These are phyloP conservation scores for Lunularia cruciata DNA, from an alignment of 225 moss, liverwort and hornwort genomes.

Conservation along the genomic window DNA sequence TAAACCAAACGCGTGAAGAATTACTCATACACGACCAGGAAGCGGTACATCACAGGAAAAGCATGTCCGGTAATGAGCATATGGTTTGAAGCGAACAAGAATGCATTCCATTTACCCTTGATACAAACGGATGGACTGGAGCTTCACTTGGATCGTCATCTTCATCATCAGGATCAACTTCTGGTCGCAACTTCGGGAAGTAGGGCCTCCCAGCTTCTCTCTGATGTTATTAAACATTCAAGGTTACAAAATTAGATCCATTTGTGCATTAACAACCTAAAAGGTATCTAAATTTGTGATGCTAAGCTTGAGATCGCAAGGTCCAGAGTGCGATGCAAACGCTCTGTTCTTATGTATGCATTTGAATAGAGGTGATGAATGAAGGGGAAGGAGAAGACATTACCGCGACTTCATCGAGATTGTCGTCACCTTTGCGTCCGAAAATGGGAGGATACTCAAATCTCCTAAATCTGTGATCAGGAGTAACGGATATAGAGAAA, in stretches of 20 bases:
- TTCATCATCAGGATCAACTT: constrained; percentile 46
- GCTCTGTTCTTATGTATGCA: neutral
- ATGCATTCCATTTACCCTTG: too few species aligned
- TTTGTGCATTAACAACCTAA: too few species aligned
- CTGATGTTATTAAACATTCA: too few species aligned
- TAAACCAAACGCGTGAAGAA: neutral
- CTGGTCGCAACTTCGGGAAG: constrained; percentile 69
- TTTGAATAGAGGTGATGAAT: neutral
- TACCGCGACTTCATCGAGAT: constrained; percentile 97
- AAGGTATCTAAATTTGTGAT: too few species aligned
- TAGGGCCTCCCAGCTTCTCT: constrained; percentile 86
- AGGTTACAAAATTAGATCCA: too few species aligned
- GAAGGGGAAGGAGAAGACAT: neutral
- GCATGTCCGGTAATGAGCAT: too few species aligned
- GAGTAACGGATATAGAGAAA: too few species aligned
- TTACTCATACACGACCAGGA: neutral
- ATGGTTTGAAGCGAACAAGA: too few species aligned
- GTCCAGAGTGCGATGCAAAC: too few species aligned
- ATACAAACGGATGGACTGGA: constrained; percentile 77
- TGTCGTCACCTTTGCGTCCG: constrained; percentile 70
- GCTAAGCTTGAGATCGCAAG: too few species aligned
- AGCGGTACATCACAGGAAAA: constrained; percentile 23
- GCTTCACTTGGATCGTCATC: constrained; percentile 16
- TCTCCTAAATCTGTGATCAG: constrained; percentile 65
- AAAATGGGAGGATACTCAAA: constrained; percentile 90